Base-by-base conservation (phyloP, 352 stramenopile species). In the Globisporangium middletonii region DNA sequence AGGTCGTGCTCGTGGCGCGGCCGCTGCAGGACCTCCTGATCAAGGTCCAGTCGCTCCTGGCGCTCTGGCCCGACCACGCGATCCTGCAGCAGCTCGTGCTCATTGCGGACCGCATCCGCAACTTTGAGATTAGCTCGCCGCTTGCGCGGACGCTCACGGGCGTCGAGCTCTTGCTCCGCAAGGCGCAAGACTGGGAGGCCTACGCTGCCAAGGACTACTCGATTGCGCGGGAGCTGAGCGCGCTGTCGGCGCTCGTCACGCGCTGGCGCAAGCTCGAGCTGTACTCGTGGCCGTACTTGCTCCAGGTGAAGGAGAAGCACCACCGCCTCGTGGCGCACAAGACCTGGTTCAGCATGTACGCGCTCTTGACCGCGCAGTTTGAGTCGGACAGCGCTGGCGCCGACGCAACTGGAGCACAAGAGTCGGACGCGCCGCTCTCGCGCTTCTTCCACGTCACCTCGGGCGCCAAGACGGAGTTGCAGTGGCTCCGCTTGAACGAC, bases 131-230 rank as follows among this genome's bases (percentile, higher is more conserved):
- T 53, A 88, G 78, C 38, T 91, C 83, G 0, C 86, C 86, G 2
- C 63, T 96, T 5, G 84, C 86, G 19, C 96, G 97, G 28, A 92
- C 97, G 13, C 80, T 99, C 41, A 94, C 89, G 42, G 96, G 95
- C 28, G 75, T 99, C 12, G 96, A 99, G 69, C 72, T 99, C 2
- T 73, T 99, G 41, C 71, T 99, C 26, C 81, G 88, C 19, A 97
- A 98, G 59, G 87, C 97, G 4, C 97, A 99, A 68, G 97, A 99
- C 44, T 99, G 98, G 98, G 96, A 99, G 60, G 87, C 96, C 50
- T 97, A 98, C 64, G 95, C 96, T 11, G 95, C 95, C 27, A 74
- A 84, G 7, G 75, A 94, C 4, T 97, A 98, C 38, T 91, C 91
- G 50, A 87, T 99, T 23, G 83, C 88, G 5, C 80, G 87, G 19